Evolutionary conservation across 345 rosid species (phyloP), one percentile per base, ranked within the genome.

Genomic region (Arabidopsis suecica): DNA sequence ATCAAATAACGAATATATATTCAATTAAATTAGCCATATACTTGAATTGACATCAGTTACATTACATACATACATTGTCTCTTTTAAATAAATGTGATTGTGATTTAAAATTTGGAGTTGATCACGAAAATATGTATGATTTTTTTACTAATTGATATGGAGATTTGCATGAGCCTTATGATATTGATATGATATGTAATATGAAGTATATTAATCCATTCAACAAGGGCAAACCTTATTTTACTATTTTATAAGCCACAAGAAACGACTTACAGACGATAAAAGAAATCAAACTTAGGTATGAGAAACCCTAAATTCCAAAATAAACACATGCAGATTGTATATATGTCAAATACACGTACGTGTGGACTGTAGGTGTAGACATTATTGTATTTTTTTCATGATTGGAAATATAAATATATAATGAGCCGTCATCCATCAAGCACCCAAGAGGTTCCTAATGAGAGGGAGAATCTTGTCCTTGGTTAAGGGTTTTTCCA

Each of bases 401-500:
- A 72, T 14, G 23, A 50, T 37, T 22, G 18, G 23, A 14, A 16
- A 33, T 0, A 16, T 37, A 68, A 25, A 20, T 2, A 5, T 16
- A 1, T 16, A 23, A 5, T 23, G 36, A 28, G 34, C 28, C 12
- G 34, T 45, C 64, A 34, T 33, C 47, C 36, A 61, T 70, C 57
- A 77, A 70, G 68, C 69, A 64, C 74, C 71, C 30, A 68, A 48
- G 68, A 79, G 79, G 7, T 69, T 23, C 42, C 40, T 32, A 59
- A 79, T 57, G 40, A 68, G 47, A 47, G 71, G 75, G 38, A 56
- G 23, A 28, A 79, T 20, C 56, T 74, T 79, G 48, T 20, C 75
- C 40, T 13, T 32, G 55, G 60, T 62, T 42, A 79, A 79, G 18
- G 76, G 82, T 38, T 79, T 79, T 7, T 33, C 82, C 50, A 68